Evolutionary conservation across 1,284 basidiomycete genomes (phyloP).

Genomic region (Quambalaria eucalypti): DNA sequence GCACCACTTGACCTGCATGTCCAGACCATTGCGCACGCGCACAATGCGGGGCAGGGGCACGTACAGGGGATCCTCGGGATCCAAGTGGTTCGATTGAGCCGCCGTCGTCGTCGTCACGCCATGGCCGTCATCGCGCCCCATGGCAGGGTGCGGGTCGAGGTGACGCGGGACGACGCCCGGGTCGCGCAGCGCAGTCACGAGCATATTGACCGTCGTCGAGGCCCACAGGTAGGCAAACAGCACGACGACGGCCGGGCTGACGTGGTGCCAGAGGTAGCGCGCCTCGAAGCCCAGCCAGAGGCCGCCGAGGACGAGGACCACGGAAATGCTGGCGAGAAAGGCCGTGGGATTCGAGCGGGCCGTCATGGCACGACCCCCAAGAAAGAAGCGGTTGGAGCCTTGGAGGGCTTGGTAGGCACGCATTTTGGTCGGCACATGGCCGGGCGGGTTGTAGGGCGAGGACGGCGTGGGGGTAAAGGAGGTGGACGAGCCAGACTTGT

Average conservation of each 20-base stretch:
- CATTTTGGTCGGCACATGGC: too few relatives aligned
- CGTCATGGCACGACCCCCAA: constrained; percentile 29
- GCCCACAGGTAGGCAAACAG: constrained; percentile 33
- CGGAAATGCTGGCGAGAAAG: constrained; percentile 20
- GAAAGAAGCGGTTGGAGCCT: constrained; percentile 32
- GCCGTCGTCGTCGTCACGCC: neutral
- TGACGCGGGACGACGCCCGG: constrained; percentile 43
- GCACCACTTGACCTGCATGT: constrained; percentile 42
- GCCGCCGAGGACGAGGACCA: constrained; percentile 26
- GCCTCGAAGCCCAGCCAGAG: constrained; percentile 39
- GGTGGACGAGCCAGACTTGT: too few relatives aligned
- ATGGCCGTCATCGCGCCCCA: constrained; percentile 10
- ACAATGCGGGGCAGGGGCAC: constrained; percentile 13
- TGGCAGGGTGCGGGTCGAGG: constrained; percentile 35
- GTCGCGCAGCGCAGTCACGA: constrained; percentile 36
- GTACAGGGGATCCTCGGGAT: constrained; percentile 13
- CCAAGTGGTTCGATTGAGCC: constrained; percentile 9
- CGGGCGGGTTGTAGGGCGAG: too few relatives aligned
- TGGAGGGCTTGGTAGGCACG: constrained; percentile 15
- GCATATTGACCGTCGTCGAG: constrained; percentile 27
- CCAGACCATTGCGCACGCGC: constrained; percentile 10
- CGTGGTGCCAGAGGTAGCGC: constrained; percentile 19
- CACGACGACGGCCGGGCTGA: constrained; percentile 29
- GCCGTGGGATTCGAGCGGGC: constrained; percentile 31
- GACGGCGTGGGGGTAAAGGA: too few relatives aligned